Evolutionary conservation across 2,329 filamentous ascomycete genomes (phyloP).

Genomic region (Fusarium xyrophilum): DNA sequence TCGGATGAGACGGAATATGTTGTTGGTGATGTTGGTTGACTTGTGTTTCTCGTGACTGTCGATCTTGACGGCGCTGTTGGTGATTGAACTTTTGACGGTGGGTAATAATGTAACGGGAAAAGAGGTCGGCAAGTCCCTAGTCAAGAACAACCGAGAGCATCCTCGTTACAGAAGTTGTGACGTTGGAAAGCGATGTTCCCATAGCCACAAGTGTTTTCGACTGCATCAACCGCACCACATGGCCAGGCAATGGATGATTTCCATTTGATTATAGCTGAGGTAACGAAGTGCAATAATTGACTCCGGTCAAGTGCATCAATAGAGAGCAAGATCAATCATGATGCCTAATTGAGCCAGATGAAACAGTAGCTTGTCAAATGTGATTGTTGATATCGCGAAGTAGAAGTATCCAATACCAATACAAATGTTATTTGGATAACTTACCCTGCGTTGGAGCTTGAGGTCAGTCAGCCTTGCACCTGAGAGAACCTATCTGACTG

Average conservation of each 20-base stretch:
- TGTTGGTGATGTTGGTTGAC: background rate
- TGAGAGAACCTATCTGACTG: conserved; percentile 7
- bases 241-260: background rate
- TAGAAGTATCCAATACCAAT: too few species aligned
- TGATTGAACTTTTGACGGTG: background rate
- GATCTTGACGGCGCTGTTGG: background rate
- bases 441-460: conserved; percentile 13
- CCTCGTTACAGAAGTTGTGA: background rate
- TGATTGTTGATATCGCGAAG: background rate
- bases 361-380: background rate
- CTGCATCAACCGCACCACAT: background rate
- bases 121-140: background rate
- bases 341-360: background rate
- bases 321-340: background rate
- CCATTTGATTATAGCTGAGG: background rate
- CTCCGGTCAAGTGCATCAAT: too few species aligned
- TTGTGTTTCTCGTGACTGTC: background rate
- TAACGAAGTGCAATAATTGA: background rate
- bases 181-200: background rate
- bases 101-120: background rate
- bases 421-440: background rate
- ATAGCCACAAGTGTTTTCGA: background rate
- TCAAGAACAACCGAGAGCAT: background rate
- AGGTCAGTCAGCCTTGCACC: conserved; percentile 29
- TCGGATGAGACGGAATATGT: background rate